Conservation (phyloP, 169 alveolate genomes). For the Eimeria nieschulzi region DNA sequence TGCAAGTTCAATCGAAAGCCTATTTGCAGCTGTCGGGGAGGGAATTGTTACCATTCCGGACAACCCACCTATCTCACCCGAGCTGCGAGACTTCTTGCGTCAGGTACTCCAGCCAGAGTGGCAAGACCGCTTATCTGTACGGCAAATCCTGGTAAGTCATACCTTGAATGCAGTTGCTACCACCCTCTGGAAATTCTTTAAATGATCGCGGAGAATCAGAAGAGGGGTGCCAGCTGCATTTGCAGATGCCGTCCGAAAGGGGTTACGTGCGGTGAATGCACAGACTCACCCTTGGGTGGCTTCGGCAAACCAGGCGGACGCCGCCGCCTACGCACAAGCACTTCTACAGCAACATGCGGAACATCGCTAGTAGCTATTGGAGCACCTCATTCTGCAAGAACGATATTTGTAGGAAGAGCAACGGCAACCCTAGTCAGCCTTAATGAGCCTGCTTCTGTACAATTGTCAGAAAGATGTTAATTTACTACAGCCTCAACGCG, state of each 20-base stretch:
- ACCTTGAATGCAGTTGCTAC: neutral
- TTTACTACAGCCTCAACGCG: too few relatives aligned
- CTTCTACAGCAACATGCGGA: constrained; percentile 45
- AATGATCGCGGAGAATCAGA: neutral
- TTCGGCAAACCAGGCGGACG: constrained; percentile 22
- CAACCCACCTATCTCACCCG: constrained; percentile 64
- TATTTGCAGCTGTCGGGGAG: constrained; percentile 77
- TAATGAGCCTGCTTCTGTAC: too few relatives aligned
- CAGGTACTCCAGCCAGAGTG: constrained; percentile 54
- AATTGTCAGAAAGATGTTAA: too few relatives aligned
- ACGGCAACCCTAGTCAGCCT: too few relatives aligned
- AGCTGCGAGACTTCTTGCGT: constrained; percentile 37
- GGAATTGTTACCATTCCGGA: constrained; percentile 70
- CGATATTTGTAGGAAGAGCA: too few relatives aligned
- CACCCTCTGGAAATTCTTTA: too few relatives aligned
- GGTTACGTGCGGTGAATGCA: neutral
- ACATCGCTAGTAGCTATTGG: constrained; percentile 30
- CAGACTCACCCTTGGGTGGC: constrained; percentile 63
- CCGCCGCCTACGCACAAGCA: constrained; percentile 32
- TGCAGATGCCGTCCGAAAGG: neutral
- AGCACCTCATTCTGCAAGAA: neutral
- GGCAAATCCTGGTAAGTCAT: constrained; percentile 55
- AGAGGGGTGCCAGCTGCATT: neutral
- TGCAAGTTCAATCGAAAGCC: constrained; percentile 73
- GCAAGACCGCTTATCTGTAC: constrained; percentile 47